phyloP scores from a whole-genome alignment of 2,329 filamentous ascomycete genomes.

The Penicillium sp. region DNA sequence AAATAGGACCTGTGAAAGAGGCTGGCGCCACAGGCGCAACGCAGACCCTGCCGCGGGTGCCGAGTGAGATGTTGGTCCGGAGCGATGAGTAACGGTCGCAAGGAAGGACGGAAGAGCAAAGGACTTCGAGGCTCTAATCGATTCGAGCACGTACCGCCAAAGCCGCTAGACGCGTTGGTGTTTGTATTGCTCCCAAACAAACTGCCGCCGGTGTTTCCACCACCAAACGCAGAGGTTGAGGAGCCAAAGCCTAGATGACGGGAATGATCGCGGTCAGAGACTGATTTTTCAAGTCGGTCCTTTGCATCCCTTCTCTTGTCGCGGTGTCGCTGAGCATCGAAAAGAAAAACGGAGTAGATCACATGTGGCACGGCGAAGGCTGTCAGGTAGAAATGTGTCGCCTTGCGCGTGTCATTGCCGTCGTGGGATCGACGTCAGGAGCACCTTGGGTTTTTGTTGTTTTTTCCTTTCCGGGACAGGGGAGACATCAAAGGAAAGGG shows the following conservation, averaged over 20 bases:
- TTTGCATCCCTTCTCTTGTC: constrained; percentile 31
- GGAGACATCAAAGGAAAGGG: background rate
- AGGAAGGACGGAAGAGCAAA: constrained; percentile 15
- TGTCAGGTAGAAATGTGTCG: constrained; percentile 9
- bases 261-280: constrained; percentile 37
- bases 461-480: constrained; percentile 2
- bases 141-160: constrained; percentile 39
- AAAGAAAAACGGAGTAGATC: constrained; percentile 16
- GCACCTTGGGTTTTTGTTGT: constrained; percentile 18
- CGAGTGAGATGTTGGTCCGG: constrained; percentile 1
- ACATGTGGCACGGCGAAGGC: constrained; percentile 14
- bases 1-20: background rate
- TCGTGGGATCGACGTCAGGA: constrained; percentile 30
- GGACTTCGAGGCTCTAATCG: constrained; percentile 25
- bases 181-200: constrained; percentile 26
- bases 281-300: constrained; percentile 28
- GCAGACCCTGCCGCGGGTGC: background rate
- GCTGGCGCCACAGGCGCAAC: background rate
- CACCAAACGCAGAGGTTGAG: constrained; percentile 37
- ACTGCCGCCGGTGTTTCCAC: constrained; percentile 30
- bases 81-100: constrained; percentile 7
- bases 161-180: constrained; percentile 37
- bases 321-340: constrained; percentile 28
- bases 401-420: constrained; percentile 23
- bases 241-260: constrained; percentile 42